Evolutionary conservation across 345 rosid genomes (phyloP).

Genomic region (Citrus cavaleriei): DNA sequence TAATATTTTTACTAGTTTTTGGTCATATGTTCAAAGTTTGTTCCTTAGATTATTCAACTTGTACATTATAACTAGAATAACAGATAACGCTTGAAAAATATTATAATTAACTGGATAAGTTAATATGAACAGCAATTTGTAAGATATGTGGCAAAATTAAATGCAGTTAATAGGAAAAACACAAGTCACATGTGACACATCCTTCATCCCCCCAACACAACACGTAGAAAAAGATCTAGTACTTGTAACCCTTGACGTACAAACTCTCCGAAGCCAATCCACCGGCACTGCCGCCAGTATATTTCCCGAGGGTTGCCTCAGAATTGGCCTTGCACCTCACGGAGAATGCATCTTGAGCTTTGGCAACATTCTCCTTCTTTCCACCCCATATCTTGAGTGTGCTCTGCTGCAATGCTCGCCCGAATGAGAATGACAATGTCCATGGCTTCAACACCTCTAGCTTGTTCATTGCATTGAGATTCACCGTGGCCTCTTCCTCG

Average conservation of each 20-base stretch:
- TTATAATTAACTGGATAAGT: background rate
- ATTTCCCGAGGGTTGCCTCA: conserved; percentile 80
- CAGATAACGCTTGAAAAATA: background rate
- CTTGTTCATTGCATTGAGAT: conserved; percentile 89
- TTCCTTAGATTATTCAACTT: too few species aligned
- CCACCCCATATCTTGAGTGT: conserved; percentile 92
- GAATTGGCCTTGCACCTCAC: conserved; percentile 81
- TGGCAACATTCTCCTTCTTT: conserved; percentile 66
- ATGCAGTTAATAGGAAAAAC: background rate
- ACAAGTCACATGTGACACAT: background rate
- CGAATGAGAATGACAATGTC: conserved; percentile 92
- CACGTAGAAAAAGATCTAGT: conserved; percentile 17
- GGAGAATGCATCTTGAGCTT: conserved; percentile 74
- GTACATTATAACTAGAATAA: too few species aligned
- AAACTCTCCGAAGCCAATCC: conserved; percentile 83
- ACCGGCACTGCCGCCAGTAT: conserved; percentile 42
- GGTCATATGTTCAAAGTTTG: too few species aligned
- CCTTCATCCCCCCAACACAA: background rate
- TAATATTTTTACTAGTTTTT: too few species aligned
- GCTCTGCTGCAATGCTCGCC: conserved; percentile 91
- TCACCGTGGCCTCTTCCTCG: conserved; percentile 79
- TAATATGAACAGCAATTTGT: background rate
- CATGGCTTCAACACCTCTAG: conserved; percentile 76
- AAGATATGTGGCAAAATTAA: background rate
- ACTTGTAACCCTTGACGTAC: conserved; percentile 83